Evolutionary conservation across 2,329 filamentous ascomycete genomes (phyloP).

Genomic region (Aspergillus awamori): DNA sequence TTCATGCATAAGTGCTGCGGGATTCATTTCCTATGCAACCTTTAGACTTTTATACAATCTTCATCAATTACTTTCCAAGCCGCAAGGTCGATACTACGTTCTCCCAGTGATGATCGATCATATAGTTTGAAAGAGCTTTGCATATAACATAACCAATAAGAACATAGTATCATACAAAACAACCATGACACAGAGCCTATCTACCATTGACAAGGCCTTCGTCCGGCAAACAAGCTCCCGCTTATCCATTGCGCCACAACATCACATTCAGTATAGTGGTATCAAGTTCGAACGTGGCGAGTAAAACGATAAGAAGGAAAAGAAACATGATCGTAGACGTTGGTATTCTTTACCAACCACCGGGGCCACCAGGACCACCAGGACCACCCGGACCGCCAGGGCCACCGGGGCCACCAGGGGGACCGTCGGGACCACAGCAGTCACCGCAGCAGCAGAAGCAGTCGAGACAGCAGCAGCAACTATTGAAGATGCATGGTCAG

Average conservation of each 20-base stretch:
- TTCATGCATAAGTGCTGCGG: too few species aligned
- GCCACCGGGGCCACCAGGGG: slow-evolving; percentile 1
- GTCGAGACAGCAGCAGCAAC: slow-evolving; percentile 14
- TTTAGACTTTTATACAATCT: too few species aligned
- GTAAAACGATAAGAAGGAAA: slow-evolving; percentile 1
- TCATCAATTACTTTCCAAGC: too few species aligned
- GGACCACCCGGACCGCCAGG: slow-evolving; percentile 9
- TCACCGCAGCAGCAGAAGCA: slow-evolving; percentile 12
- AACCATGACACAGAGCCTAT: not conserved
- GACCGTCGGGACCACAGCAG: slow-evolving; percentile 10
- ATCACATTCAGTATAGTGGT: slow-evolving; percentile 1
- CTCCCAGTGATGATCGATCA: too few species aligned
- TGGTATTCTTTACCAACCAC: slow-evolving; percentile 10
- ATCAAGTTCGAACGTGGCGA: slow-evolving; percentile 1
- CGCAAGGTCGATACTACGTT: too few species aligned
- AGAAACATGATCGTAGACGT: not conserved
- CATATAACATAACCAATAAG: not conserved
- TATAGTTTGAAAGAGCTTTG: too few species aligned
- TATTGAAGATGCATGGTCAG: not conserved
- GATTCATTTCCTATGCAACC: too few species aligned
- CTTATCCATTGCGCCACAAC: not conserved
- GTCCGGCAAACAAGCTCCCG: not conserved
- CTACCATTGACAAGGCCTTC: not conserved
- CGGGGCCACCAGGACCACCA: not conserved
- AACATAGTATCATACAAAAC: not conserved